phyloP scores from a whole-genome alignment of 805 yeast genomes.

The Candida tallmaniae region DNA sequence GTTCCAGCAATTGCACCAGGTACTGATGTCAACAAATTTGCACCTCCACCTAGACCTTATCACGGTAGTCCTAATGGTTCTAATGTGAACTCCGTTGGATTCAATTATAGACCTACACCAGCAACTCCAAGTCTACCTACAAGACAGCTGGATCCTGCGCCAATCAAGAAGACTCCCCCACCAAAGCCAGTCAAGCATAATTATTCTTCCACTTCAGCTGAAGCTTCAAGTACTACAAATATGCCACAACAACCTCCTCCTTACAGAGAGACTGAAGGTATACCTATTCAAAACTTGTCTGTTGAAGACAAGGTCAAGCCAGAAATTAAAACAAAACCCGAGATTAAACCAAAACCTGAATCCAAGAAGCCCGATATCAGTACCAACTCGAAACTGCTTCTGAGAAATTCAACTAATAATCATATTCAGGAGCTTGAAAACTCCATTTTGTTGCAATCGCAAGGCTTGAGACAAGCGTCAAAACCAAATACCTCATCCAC shows the following conservation, averaged over 20 bases:
- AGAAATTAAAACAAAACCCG: slow-evolving; percentile 10
- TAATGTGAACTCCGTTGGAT: background rate
- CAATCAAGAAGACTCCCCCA: slow-evolving; percentile 35
- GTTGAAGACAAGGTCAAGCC: slow-evolving; percentile 8
- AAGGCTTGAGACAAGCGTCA: too few relatives aligned
- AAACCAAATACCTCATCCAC: slow-evolving; percentile 3
- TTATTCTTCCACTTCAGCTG: slow-evolving; percentile 3
- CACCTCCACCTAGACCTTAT: slow-evolving; percentile 13
- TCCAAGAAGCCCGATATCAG: background rate
- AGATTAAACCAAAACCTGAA: slow-evolving; percentile 8
- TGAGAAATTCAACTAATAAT: too few relatives aligned
- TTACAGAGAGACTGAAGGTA: slow-evolving; percentile 11
- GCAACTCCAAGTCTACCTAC: slow-evolving; percentile 10
- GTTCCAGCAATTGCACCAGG: slow-evolving; percentile 12
- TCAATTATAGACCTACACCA: background rate
- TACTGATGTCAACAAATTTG: slow-evolving; percentile 30
- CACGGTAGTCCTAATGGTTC: slow-evolving; percentile 3
- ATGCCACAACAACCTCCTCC: slow-evolving; percentile 20
- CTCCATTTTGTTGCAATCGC: too few relatives aligned
- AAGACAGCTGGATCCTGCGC: slow-evolving; percentile 7
- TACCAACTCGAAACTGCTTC: too few relatives aligned
- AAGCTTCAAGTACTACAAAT: too few relatives aligned
- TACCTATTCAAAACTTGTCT: too few relatives aligned
- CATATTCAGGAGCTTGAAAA: too few relatives aligned
- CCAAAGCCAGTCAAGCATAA: slow-evolving; percentile 40